phyloP scores from a whole-genome alignment of 148 eudicot genomes.

The Chenopodium formosanum region DNA sequence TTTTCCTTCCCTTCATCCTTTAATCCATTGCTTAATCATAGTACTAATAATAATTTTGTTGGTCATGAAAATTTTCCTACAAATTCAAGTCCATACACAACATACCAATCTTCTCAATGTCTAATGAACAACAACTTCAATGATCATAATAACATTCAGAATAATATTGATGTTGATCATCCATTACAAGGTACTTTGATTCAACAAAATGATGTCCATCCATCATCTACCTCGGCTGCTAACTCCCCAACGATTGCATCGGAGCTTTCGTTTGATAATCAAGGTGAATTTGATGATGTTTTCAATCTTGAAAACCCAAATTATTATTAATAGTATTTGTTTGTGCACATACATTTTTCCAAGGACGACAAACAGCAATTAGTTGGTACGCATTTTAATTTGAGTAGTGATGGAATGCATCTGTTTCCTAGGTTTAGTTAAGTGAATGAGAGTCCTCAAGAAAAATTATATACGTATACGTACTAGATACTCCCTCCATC shows the following conservation, averaged over 20 bases:
- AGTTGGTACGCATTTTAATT: neutral
- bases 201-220: neutral
- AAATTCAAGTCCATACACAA: neutral
- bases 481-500: neutral
- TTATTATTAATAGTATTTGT: neutral
- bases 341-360: neutral
- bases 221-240: slow-evolving; percentile 4
- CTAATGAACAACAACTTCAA: neutral
- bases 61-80: neutral
- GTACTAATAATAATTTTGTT: neutral
- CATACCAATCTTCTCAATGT: neutral
- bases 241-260: neutral
- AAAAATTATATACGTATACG: no score
- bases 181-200: neutral
- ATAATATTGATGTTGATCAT: neutral
- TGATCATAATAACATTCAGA: neutral
- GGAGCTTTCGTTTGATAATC: slow-evolving; percentile 20
- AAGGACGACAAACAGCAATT: neutral
- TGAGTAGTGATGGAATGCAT: neutral
- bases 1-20: slow-evolving; percentile 16
- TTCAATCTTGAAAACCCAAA: slow-evolving; percentile 7
- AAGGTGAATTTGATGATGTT: slow-evolving; percentile 12
- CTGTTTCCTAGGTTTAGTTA: neutral
- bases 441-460: neutral
- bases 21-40: neutral